Conservation (phyloP, 2,329 filamentous ascomycete genomes). For the Verticillium isaacii region DNA sequence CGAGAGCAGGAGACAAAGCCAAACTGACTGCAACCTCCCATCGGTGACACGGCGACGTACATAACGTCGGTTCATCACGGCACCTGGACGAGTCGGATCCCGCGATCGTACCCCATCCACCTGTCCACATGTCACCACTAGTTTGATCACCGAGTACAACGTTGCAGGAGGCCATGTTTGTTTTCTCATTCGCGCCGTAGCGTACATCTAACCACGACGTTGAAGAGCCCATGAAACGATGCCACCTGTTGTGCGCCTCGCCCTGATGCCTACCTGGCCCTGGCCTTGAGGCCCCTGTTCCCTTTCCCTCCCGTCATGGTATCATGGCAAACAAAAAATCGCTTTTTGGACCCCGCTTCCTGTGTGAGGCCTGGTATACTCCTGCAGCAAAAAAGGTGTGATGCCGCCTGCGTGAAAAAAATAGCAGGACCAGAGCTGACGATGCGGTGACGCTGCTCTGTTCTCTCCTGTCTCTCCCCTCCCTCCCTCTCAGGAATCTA, state of each 20-base stretch:
- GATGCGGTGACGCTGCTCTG: background rate
- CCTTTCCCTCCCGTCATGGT: background rate
- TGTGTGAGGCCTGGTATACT: background rate
- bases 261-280: background rate
- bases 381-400: background rate
- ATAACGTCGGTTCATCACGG: background rate
- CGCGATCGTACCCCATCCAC: background rate
- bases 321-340: slow-evolving; percentile 3
- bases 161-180: background rate
- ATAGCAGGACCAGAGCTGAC: background rate
- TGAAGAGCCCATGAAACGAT: background rate
- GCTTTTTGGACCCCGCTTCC: slow-evolving; percentile 1
- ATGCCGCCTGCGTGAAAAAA: background rate
- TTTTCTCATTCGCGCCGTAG: background rate
- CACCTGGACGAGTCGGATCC: background rate
- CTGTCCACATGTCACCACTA: too few relatives aligned
- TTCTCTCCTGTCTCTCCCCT: background rate
- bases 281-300: background rate
- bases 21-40: background rate
- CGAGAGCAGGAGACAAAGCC: background rate
- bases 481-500: background rate
- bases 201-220: background rate
- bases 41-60: background rate
- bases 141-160: background rate
- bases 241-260: background rate